Base-by-base conservation (phyloP, 345 rosid genomes). In the Tarenaya hassleriana region DNA sequence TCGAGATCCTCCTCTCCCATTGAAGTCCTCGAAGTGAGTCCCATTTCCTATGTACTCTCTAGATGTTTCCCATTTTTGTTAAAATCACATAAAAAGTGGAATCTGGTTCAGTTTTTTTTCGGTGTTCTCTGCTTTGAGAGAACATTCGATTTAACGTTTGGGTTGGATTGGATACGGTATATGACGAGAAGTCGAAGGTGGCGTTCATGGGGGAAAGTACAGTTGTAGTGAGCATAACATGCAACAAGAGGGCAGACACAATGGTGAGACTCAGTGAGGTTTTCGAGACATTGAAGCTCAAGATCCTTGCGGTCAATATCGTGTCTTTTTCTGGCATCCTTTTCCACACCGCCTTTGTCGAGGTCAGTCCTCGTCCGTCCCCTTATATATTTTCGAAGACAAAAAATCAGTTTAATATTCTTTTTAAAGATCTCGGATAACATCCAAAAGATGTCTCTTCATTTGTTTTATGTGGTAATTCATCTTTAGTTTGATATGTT, bases 191-290 rank as follows among this genome's bases (percentile, higher is more conserved):
- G 98, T 67, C 84, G 10, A 75, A 86, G 64, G 81, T 88, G 17
- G 75, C 79, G 1, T 60, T 62, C 41, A 81, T 88, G 96, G 81
- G 80, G 40, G 95, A 92, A 61, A 81, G 55, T 72, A 83, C 70
- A 1, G 18, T 84, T 64, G 66, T 83, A 50, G 95, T 92, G 62
- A 88, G 86, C 73, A 63, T 88, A 70, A 83, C 90, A 33, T 92
- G 96, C 42, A 76, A 80, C 47, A 83, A 81, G 60, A 81, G 77
- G 47, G 63, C 80, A 52, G 95, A 88, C 29, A 92, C 98, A 16
- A 85, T 92, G 90, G 90, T 88, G 16, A 88, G 74, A 58, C 73
- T 92, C 1, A 85, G 96, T 34, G 80, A 92, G 49, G 81, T 80
- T 21, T 88, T 92, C 24, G 98, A 88, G 75, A 68, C 90, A 34